These are phyloP conservation scores for Pythium phragmitis DNA, from an alignment of 352 stramenopile genomes.

Conservation along the genomic window DNA sequence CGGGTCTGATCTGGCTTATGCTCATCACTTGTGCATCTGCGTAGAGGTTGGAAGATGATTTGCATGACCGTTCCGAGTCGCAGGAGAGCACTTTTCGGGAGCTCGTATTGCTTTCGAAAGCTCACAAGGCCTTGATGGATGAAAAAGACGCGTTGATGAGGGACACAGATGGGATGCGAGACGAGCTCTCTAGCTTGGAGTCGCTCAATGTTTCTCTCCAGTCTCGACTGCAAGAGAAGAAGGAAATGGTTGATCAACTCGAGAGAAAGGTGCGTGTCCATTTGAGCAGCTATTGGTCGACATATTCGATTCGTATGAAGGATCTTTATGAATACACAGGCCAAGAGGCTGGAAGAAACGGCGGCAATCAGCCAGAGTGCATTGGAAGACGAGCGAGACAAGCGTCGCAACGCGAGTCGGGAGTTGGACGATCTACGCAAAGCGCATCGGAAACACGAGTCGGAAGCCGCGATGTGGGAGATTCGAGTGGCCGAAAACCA, in stretches of 20 bases:
- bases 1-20: neutral
- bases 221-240: slow-evolving; percentile 59
- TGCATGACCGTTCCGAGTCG: slow-evolving; percentile 53
- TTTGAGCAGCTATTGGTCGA: neutral
- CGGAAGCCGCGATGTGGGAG: slow-evolving; percentile 59
- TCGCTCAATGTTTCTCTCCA: slow-evolving; percentile 61
- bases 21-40: neutral
- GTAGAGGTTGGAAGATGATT: slow-evolving; percentile 59
- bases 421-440: slow-evolving; percentile 72
- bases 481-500: slow-evolving; percentile 61
- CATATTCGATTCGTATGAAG: neutral
- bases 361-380: slow-evolving; percentile 40
- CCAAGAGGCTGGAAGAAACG: slow-evolving; percentile 52
- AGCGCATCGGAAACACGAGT: slow-evolving; percentile 64
- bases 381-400: slow-evolving; percentile 67
- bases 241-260: slow-evolving; percentile 54
- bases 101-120: slow-evolving; percentile 75
- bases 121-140: slow-evolving; percentile 63
- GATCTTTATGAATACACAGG: slow-evolving; percentile 27
- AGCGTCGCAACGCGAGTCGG: slow-evolving; percentile 34
- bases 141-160: slow-evolving; percentile 54
- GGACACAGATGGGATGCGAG: slow-evolving; percentile 45
- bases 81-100: slow-evolving; percentile 79
- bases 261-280: slow-evolving; percentile 54
- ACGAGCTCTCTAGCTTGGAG: slow-evolving; percentile 54